Conservation (phyloP, 345 rosid genomes). For the Heritiera fomes region DNA sequence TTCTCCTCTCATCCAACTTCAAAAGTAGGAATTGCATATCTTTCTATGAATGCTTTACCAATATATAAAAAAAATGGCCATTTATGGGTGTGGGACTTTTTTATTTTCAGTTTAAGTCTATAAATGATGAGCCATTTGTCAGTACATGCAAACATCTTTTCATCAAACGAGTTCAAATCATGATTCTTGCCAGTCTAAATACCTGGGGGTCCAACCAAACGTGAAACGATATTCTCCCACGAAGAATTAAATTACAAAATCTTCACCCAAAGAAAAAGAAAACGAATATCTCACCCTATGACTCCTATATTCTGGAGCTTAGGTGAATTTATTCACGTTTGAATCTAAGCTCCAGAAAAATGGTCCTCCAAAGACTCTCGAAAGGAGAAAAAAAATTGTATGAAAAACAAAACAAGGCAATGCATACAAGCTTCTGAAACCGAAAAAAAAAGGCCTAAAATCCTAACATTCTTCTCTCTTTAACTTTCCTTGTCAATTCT, state of each 20-base stretch:
- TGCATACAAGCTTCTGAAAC: neutral
- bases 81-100: neutral
- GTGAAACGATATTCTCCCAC: no score
- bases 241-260: no score
- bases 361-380: neutral
- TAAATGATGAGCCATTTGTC: neutral
- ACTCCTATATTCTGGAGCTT: neutral
- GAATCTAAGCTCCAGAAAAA: neutral
- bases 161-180: no score
- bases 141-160: no score
- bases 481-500: conserved; percentile 51
- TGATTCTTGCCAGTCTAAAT: neutral
- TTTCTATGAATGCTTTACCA: neutral
- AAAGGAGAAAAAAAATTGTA: neutral
- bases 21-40: neutral
- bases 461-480: conserved; percentile 61
- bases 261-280: no score
- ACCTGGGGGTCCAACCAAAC: neutral
- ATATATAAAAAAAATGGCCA: neutral
- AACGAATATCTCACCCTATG: neutral
- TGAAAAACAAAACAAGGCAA: neutral
- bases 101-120: no score
- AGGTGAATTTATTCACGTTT: neutral
- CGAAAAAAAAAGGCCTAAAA: conserved; percentile 25
- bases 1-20: neutral